Conservation (phyloP, 164 flowering plant genomes). For the Chloranthus sessilifolius region DNA sequence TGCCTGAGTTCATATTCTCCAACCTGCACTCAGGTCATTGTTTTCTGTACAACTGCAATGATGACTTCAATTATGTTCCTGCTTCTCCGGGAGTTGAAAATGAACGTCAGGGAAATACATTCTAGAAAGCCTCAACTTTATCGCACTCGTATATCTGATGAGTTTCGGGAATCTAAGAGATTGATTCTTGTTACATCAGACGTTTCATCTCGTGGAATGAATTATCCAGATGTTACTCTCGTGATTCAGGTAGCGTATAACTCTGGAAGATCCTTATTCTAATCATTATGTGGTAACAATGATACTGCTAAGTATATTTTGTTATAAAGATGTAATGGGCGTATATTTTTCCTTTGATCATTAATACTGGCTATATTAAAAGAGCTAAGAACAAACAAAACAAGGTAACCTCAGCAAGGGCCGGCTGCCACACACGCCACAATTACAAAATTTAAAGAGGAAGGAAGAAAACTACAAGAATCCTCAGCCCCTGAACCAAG, state of each 20-base stretch:
- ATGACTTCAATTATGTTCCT: slow-evolving; percentile 67
- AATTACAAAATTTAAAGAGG: no score
- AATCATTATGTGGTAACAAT: no score
- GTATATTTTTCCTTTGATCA: no score
- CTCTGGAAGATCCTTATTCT: no score
- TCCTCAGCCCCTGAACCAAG: no score
- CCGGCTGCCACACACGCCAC: no score
- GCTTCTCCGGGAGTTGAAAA: slow-evolving; percentile 70
- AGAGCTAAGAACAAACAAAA: no score
- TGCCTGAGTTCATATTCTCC: slow-evolving; percentile 8
- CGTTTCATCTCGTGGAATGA: slow-evolving; percentile 89
- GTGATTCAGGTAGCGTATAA: slow-evolving; percentile 97
- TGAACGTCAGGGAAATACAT: slow-evolving; percentile 87
- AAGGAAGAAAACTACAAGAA: no score
- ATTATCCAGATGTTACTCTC: slow-evolving; percentile 91
- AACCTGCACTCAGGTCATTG: slow-evolving; percentile 55
- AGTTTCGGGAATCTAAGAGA: slow-evolving; percentile 69
- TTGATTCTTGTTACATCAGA: slow-evolving; percentile 82
- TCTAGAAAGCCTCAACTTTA: slow-evolving; percentile 78
- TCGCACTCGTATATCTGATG: slow-evolving; percentile 71
- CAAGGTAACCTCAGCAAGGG: no score
- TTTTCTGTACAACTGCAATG: slow-evolving; percentile 92
- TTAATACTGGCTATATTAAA: no score
- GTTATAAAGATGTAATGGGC: no score
- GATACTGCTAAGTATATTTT: no score